Conservation (phyloP, 768 basidiomycete genomes). For the Heimioporus sp. region DNA sequence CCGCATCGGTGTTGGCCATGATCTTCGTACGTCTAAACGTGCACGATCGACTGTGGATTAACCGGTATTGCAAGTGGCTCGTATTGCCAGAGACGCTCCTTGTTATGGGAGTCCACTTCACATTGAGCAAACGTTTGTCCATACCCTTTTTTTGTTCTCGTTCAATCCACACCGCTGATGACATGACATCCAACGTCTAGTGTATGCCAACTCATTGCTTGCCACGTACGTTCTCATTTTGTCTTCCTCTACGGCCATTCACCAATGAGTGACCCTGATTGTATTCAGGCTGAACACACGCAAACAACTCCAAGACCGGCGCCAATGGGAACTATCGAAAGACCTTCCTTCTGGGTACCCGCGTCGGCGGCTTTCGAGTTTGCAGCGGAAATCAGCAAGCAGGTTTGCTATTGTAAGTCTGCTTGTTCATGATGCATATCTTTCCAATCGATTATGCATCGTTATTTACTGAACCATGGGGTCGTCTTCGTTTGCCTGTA, state of each 20-base stretch:
- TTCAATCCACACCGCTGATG: not conserved
- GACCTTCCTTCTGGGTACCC: no score
- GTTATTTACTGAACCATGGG: no score
- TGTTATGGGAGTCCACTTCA: slow-evolving; percentile 52
- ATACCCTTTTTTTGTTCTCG: not conserved
- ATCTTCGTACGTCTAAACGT: slow-evolving; percentile 32
- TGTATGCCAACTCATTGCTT: slow-evolving; percentile 51
- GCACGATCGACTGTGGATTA: slow-evolving; percentile 10
- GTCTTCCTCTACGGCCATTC: not conserved
- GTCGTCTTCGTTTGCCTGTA: not conserved
- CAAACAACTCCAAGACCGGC: slow-evolving; percentile 29
- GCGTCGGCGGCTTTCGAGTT: slow-evolving; percentile 10
- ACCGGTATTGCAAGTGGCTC: slow-evolving; percentile 37
- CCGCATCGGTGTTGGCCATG: slow-evolving; percentile 42
- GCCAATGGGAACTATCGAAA: not conserved
- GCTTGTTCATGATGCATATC: no score
- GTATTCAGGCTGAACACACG: slow-evolving; percentile 36
- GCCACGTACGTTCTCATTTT: slow-evolving; percentile 34
- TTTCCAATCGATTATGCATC: no score
- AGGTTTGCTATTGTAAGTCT: no score
- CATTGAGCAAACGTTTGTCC: slow-evolving; percentile 48
- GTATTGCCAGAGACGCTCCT: slow-evolving; percentile 45
- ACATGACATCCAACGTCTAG: slow-evolving; percentile 21
- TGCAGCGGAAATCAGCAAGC: slow-evolving; percentile 16
- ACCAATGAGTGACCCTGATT: not conserved